Evolutionary conservation across 257 asterid genomes (phyloP), one percentile per base, ranked within the genome.

Genomic region (Pogostemon cablin): DNA sequence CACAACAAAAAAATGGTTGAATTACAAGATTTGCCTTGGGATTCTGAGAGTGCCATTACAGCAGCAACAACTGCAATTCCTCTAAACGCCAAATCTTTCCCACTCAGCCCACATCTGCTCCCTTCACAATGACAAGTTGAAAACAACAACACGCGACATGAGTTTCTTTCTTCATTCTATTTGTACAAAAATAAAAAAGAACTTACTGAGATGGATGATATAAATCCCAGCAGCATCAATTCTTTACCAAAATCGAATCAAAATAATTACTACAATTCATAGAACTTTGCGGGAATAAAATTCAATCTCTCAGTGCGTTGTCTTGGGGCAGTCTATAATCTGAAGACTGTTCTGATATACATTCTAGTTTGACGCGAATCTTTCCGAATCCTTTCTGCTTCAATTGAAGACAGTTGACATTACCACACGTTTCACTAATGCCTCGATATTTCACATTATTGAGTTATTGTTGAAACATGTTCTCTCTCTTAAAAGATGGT

Each of bases 41-140:
- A 11, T 59, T 74, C 62, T 5, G 92, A 75, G 38, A 93, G 81
- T 60, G 91, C 78, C 80, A 83, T 73, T 9, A 77, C 82, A 83
- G 92, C 89, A 59, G 95, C 98, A 55, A 89, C 87, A 64, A 90
- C 87, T 61, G 83, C 89, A 78, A 88, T 78, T 59, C 98, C 97
- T 69, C 72, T 90, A 39, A 88, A 56, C 48, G 87, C 78, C 71
- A 93, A 80, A 68, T 72, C 85, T 58, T 96, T 88, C 74, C 96
- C 75, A 48, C 81, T 88, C 86, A 90, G 62, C 60, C 81, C 84
- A 55, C 97, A 88, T 37, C 82, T 86, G 67, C 81, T 89, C 65
- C 86, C 95, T 92, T 73, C 77, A 65, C 17, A 15, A 25, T 7
- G 48, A n/a, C 5, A 43, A 50, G 11, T 32, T 32, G 12, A 32